Evolutionary conservation across 352 stramenopile species (phyloP), one percentile per base, ranked within the genome.

Genomic region (Globisporangium middletonii): DNA sequence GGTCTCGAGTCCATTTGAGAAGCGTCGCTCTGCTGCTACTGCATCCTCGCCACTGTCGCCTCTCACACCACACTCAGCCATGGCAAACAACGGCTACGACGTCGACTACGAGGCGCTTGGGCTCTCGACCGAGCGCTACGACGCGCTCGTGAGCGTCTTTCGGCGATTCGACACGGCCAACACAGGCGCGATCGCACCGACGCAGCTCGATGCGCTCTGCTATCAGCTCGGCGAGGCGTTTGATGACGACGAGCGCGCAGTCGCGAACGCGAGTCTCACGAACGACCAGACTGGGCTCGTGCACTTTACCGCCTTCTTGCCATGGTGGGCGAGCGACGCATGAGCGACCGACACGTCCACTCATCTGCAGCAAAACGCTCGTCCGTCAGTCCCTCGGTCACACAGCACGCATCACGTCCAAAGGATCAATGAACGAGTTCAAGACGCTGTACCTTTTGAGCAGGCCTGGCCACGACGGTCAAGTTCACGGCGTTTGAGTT

Each of bases 111-210:
- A 52, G 15, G 65, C 72, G 37, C 58, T 86, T 12, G 75, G 75
- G 5, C 65, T 89, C 18, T 64, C 75, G 0, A 11, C 57, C 11
- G 74, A 85, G 49, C 64, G 76, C 38, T 83, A 83, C 53, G 78
- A 83, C 47, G 78, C 78, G 3, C 86, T 89, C 67, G 73, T 74
- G 38, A 73, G 53, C 43, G 64, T 83, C 3, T 89, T 89, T 27
- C 65, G 66, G 11, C 57, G 59, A 1, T 63, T 86, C 18, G 78
- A 89, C 57, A 74, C 73, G 23, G 61, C 75, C 41, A 63, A 77
- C 59, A 76, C 68, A 0, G 75, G 73, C 23, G 63, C 74, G 4
- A 89, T 89, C 61, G 71, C 75, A 12, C 68, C 68, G 28, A 76
- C 68, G 56, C 75, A 85, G 57, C 51, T 89, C n/a, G 72, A 80